Evolutionary conservation across 1,139 yeast species (phyloP), one percentile per base, ranked within the genome.

Genomic region (Zygosaccharomyces pseudobailii): DNA sequence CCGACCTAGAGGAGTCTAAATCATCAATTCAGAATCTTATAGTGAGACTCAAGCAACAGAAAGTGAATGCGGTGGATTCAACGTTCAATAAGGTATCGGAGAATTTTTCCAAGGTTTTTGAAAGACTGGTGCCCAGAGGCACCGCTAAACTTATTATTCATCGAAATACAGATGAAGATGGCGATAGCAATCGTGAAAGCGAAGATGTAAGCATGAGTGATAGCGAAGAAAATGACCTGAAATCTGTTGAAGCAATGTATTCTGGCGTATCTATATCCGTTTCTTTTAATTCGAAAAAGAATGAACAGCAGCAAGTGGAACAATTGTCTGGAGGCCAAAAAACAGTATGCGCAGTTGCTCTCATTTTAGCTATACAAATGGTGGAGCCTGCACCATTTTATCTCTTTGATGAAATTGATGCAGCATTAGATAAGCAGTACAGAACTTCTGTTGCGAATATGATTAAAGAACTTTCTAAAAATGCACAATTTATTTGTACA

Each of bases 311-410:
- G 55, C 75, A 87, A 54, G 85, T 90, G 46, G 96, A 89, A 65
- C 97, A 90, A 62, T 73, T 92, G 28, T 87, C 96, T 0, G 98
- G 98, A 35, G 98, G 98, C 5, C 98, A 92, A 62, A 92, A 92
- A 63, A 87, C 97, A 0, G 71, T 92, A 19, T 90, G 97, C 73
- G 97, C 98, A 2, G 81, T 92, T 57, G 90, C 97, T 0, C 75
- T 92, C 44, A 90, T 92, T 54, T 75, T 92, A 52, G 97, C 98
- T 3, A 88, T 92, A 53, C 98, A 92, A 69, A 81, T 78, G 63
- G 87, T 95, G 56, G 97, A 92, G 58, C 97, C 97, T 7, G 97
- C 97, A 2, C 97, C 98, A 42, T 92, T 92, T 66, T 92, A 92
- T 63, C 70, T 92, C 46, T 89, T 92, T 67, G 98, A 92, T 67